phyloP scores from a whole-genome alignment of 2,329 filamentous ascomycete genomes.

The Fusarium devonianum region DNA sequence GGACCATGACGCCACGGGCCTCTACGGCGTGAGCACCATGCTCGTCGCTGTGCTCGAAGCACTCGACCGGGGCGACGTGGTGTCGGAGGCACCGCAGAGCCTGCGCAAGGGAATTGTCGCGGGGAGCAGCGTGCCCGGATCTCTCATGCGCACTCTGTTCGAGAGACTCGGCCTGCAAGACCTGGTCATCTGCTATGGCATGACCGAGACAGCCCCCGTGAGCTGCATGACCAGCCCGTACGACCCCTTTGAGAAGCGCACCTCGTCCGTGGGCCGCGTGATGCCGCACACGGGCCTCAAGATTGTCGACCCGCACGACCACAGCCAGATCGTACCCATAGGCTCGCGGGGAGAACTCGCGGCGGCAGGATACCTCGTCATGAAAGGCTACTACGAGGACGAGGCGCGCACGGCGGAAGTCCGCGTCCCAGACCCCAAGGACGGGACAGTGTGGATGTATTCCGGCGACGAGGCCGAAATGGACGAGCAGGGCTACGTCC shows the following conservation, averaged over 20 bases:
- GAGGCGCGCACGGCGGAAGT: slow-evolving; percentile 72
- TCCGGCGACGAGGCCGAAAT: slow-evolving; percentile 92
- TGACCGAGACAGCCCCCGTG: slow-evolving; percentile 88
- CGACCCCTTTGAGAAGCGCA: slow-evolving; percentile 76
- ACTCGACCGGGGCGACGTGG: slow-evolving; percentile 57
- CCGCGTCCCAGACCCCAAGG: slow-evolving; percentile 54
- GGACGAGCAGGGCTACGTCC: slow-evolving; percentile 82
- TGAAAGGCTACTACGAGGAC: slow-evolving; percentile 91
- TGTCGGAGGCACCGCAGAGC: slow-evolving; percentile 36
- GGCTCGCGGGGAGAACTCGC: slow-evolving; percentile 81
- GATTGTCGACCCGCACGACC: slow-evolving; percentile 75
- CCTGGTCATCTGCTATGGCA: slow-evolving; percentile 93
- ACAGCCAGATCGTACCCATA: slow-evolving; percentile 64
- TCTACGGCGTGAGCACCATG: slow-evolving; percentile 96
- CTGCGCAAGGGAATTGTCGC: slow-evolving; percentile 92
- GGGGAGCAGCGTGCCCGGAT: slow-evolving; percentile 82
- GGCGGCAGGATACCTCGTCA: slow-evolving; percentile 83
- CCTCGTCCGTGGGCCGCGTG: slow-evolving; percentile 77
- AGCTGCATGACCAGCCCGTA: slow-evolving; percentile 81
- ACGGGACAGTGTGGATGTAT: slow-evolving; percentile 79
- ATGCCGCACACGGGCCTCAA: slow-evolving; percentile 83
- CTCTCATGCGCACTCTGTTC: slow-evolving; percentile 81
- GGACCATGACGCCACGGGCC: slow-evolving; percentile 63
- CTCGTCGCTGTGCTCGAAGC: slow-evolving; percentile 86
- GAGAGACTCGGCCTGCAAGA: slow-evolving; percentile 77